Evolutionary conservation across 2,329 filamentous ascomycete genomes (phyloP).

Genomic region (Orbilia blumenaviensis): DNA sequence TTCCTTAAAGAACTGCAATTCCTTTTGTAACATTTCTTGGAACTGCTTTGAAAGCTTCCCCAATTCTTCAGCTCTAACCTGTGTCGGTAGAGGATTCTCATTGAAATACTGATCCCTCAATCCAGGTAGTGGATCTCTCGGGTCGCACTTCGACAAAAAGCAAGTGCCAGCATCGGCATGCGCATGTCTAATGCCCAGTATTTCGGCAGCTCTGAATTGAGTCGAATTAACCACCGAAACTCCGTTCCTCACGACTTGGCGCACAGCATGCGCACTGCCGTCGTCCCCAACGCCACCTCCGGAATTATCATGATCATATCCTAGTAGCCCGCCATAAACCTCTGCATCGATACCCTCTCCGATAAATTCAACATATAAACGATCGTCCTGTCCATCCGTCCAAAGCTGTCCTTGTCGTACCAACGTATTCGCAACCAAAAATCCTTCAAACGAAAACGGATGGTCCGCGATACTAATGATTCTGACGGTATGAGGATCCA

Average conservation of each 20-base stretch:
- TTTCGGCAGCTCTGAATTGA: slow-evolving; percentile 56
- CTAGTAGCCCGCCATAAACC: slow-evolving; percentile 51
- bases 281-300: slow-evolving; percentile 33
- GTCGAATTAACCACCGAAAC: slow-evolving; percentile 51
- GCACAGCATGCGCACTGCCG: slow-evolving; percentile 35
- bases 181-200: slow-evolving; percentile 54
- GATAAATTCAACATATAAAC: slow-evolving; percentile 55
- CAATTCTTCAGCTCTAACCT: slow-evolving; percentile 36
- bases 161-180: slow-evolving; percentile 55
- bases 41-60: slow-evolving; percentile 49
- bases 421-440: slow-evolving; percentile 54
- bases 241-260: slow-evolving; percentile 42
- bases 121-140: slow-evolving; percentile 29
- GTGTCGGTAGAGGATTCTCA: slow-evolving; percentile 53
- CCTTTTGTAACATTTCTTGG: slow-evolving; percentile 41
- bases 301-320: slow-evolving; percentile 44
- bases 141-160: slow-evolving; percentile 29
- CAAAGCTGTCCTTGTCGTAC: slow-evolving; percentile 55
- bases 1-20: slow-evolving; percentile 41
- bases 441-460: slow-evolving; percentile 56
- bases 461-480: slow-evolving; percentile 56
- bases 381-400: slow-evolving; percentile 54
- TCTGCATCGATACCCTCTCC: slow-evolving; percentile 55
- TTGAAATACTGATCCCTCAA: slow-evolving; percentile 55
- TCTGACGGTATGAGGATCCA: slow-evolving; percentile 55